phyloP scores from a whole-genome alignment of 768 basidiomycete species.

The Pleurotus ostreatus region DNA sequence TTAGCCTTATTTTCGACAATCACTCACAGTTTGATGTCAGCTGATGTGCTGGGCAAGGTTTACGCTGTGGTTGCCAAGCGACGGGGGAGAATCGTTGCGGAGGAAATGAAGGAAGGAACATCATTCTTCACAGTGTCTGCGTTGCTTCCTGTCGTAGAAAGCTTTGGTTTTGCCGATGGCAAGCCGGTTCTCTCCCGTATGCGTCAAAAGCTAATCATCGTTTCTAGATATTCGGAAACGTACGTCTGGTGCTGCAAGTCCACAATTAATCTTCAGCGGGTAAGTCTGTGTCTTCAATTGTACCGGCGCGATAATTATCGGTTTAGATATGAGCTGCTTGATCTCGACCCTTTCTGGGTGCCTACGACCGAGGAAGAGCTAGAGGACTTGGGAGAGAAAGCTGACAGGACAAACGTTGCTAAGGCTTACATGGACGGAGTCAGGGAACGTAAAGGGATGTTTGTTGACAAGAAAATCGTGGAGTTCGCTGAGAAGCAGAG shows the following conservation, averaged over 20 bases:
- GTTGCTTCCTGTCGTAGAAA: constrained; percentile 91
- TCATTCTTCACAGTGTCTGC: constrained; percentile 91
- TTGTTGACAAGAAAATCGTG: constrained; percentile 92
- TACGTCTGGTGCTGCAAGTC: constrained; percentile 95
- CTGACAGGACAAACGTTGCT: constrained; percentile 90
- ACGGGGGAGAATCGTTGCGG: constrained; percentile 88
- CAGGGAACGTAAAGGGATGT: constrained; percentile 90
- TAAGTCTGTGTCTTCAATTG: constrained; percentile 30
- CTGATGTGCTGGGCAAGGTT: constrained; percentile 96
- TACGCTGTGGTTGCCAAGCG: constrained; percentile 93
- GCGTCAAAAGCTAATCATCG: constrained; percentile 10
- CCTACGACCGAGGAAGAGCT: constrained; percentile 96
- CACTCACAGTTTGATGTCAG: constrained; percentile 34
- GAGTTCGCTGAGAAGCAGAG: constrained; percentile 97
- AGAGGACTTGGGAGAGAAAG: constrained; percentile 95
- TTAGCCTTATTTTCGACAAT: not conserved
- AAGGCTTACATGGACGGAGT: constrained; percentile 90
- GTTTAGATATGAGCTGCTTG: constrained; percentile 83
- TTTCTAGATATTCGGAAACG: constrained; percentile 80
- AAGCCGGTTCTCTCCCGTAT: constrained; percentile 16
- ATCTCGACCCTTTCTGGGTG: constrained; percentile 97
- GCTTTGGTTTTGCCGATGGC: constrained; percentile 98
- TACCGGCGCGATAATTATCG: not conserved
- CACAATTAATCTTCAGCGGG: constrained; percentile 96
- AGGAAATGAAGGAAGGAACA: constrained; percentile 99